These are phyloP conservation scores for Euptelea pleiosperma DNA, from an alignment of 164 flowering plant genomes.

Conservation along the genomic window DNA sequence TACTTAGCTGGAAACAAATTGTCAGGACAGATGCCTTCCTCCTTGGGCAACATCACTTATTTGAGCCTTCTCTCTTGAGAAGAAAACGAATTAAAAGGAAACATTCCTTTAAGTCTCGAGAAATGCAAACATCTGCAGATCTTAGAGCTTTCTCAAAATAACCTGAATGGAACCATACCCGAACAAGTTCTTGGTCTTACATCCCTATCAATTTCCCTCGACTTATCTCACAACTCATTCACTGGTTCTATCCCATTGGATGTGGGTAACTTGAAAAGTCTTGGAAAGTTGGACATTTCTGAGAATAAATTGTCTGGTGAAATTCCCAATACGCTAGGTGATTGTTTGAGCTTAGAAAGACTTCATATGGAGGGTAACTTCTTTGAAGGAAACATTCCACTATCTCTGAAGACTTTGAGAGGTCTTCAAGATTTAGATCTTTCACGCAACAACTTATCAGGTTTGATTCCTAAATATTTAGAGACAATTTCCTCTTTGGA, in stretches of 20 bases:
- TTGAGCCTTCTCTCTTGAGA: not conserved
- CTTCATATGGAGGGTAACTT: conserved; percentile 9
- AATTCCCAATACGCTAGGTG: conserved; percentile 26
- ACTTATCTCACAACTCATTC: not conserved
- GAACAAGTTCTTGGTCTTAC: not conserved
- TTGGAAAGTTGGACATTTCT: conserved; percentile 12
- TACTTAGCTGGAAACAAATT: not conserved
- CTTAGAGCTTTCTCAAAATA: not conserved
- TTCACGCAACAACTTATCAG: conserved; percentile 17
- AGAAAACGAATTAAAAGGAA: not conserved
- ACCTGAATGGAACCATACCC: conserved; percentile 3
- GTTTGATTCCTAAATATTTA: conserved; percentile 8
- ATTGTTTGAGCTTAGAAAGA: conserved; percentile 2
- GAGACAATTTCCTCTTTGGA: not conserved
- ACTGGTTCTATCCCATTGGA: not conserved
- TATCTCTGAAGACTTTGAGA: conserved; percentile 1
- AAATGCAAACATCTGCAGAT: not conserved
- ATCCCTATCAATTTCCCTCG: not conserved
- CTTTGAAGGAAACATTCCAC: conserved; percentile 15
- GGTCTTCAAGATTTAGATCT: conserved; percentile 1
- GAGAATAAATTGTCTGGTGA: conserved; percentile 27
- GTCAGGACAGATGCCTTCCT: not conserved
- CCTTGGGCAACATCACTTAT: not conserved
- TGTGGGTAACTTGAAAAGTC: not conserved
- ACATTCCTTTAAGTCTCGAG: too few relatives aligned